Base-by-base conservation (phyloP, 768 basidiomycete species). In the Trametes meyenii region DNA sequence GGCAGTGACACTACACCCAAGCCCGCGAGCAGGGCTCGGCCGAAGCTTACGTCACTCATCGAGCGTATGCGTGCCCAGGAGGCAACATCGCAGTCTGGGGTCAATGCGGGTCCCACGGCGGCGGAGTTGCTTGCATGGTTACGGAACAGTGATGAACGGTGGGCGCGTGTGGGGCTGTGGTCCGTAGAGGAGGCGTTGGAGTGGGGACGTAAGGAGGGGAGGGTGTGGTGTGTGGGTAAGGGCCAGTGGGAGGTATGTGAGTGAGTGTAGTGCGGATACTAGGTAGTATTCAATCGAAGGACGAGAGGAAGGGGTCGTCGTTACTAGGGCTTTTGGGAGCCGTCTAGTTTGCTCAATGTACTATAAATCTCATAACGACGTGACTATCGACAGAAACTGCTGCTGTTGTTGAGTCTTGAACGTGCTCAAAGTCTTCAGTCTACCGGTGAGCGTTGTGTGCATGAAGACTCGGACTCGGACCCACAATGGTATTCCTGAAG, bases 91-190 rank as follows among this genome's bases (percentile, higher is more conserved):
- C 33, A 55, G 50, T 10, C 54, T 33, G 49, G 46, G 68, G 56
- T 45, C 19, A 40, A 58, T 29, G 48, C 66, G 52, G 77, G 74
- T 7, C 75, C 72, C 13, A 78, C 76, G 21, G 77, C 78, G 52
- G 79, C 78, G 26, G 82, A 80, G 5, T 77, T 92, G 21, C 69
- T 82, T 24, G 62, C 61, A 1, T 76, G 74, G 59, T 66, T 92
- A 66, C 69, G 70, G 50, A 77, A 74, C 58, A 75, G 72, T 51
- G 90, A 91, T 64, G 85, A 80, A 66, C 78, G 84, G 33, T 92
- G 90, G 90, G 79, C 76, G 62, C 78, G 78, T 65, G 73, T 92
- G 8, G 87, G 87, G 0, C 76, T 79, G 50, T 90, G 87, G 85
- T 78, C 77, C 60, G 78, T 92, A 0, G 78, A 83, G 55, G 88